Evolutionary conservation across 1,284 basidiomycete species (phyloP), one percentile per base, ranked within the genome.

Genomic region (Apiotrichum mycotoxinovorans): DNA sequence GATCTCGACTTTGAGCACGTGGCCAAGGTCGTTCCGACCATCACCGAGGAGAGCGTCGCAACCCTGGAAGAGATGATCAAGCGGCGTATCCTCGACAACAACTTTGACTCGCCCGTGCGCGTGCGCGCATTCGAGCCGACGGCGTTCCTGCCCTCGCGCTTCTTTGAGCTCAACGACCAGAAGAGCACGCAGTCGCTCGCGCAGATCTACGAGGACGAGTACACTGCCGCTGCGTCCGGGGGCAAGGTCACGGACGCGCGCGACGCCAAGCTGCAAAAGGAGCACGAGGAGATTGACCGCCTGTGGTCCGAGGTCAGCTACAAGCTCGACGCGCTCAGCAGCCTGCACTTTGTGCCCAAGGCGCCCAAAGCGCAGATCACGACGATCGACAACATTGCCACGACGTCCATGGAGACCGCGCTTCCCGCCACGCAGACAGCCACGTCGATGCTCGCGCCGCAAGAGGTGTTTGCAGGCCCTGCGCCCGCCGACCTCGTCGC

Each of bases 121-220:
- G 82, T 87, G 56, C 84, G 88, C 10, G 83, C 87, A 0, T 76
- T 86, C 53, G 89, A 91, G 54, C 87, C 89, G 58, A 89, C 87
- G 63, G 85, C 91, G 0, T 98, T 95, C 82, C 80, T 98, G 1
- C 91, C 95, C 0, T 95, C 91, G 0, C 84, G 88, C 23, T 81
- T 91, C 63, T 86, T 97, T 60, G 93, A 98, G 71, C 81, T 98
- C 20, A 85, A 92, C 69, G 94, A 97, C 68, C 85, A 84, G 15
- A 89, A 93, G 73, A 91, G 88, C 8, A 81, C 84, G 17, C 88
- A 93, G 74, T 93, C 89, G 0, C 83, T 99, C 35, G 93, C 93
- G 9, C 90, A 98, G 78, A 90, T 98, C 58, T 98, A 98, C 77
- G 96, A 97, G 74, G 87, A 90, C 62, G 93, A 96, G 63, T 98